Percentiles rank a stretch among this genome's conserved stretches.
phyloP scores from a whole-genome alignment of 257 asterid genomes.

The Verbascum thapsus region DNA sequence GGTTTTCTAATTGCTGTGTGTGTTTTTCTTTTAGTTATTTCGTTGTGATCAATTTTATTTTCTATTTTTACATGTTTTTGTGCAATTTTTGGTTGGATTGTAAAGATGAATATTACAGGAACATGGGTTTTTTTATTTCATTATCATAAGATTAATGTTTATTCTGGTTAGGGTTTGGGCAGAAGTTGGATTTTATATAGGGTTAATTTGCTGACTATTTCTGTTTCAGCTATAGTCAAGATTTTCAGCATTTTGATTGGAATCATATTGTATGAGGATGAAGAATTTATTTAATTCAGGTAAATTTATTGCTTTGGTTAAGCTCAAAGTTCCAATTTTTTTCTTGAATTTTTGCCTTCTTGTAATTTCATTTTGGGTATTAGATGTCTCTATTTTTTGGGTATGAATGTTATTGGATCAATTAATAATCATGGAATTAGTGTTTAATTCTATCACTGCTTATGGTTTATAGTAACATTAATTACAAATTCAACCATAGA shows the following conservation, averaged over 20 bases:
- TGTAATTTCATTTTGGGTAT: background rate
- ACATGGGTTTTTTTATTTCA: background rate
- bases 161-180: conserved; percentile 27
- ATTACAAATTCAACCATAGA: too few relatives aligned
- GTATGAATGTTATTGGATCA: background rate
- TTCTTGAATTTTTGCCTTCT: background rate
- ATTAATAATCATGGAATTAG: background rate
- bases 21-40: too few relatives aligned
- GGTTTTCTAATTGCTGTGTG: conserved; percentile 7
- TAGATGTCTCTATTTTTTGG: background rate
- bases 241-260: conserved; percentile 13
- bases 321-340: background rate
- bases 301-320: conserved; percentile 1
- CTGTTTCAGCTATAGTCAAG: background rate
- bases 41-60: background rate
- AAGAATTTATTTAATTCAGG: background rate
- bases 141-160: background rate
- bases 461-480: too few relatives aligned
- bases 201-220: background rate
- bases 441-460: too few relatives aligned
- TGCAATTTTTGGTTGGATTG: background rate
- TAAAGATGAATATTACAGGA: conserved; percentile 3
- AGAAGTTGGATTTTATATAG: background rate
- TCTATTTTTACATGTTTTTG: background rate
- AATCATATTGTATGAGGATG: conserved; percentile 6